Evolutionary conservation across 345 rosid species (phyloP), one percentile per base, ranked within the genome.

Genomic region (Syzygium aromaticum): DNA sequence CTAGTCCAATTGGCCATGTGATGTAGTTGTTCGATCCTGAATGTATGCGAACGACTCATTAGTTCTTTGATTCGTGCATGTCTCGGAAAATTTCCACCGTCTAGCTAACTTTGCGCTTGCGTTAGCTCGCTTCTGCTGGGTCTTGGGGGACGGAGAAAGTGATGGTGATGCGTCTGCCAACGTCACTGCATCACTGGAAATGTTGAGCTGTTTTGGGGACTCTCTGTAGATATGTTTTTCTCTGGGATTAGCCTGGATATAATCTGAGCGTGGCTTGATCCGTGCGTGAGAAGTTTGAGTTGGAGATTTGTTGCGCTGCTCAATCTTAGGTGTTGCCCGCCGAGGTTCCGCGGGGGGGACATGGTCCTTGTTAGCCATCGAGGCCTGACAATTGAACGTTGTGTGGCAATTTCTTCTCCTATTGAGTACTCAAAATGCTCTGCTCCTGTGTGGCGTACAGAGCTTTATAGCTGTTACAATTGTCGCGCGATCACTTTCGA

Each of bases 241-340:
- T 8, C 16, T 4, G 43, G 30, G 43, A 43, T 30, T 17, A 4
- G 80, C 33, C 46, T 33, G 46, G 46, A 67, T 67, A 67, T 67
- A 33, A 8, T 67, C 46, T 8, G 80, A 67, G 43, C 46, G 33
- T 33, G 80, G 80, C 80, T 19, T 67, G 80, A 67, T 67, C 14
- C 46, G 46, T 33, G 46, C 19, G 80, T 21, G 23, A 0, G 78
- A 38, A 67, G 43, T 33, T 67, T 33, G 9, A 67, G 78, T 33
- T 33, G 23, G 80, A 67, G 46, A 33, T 67, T 67, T 1, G 25
- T 61, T 67, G 80, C 5, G 1, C 80, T 67, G 46, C 12, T 33
- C 25, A 2, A 40, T 67, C 46, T 67, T 67, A 13, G 0, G 80
- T 17, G 25, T 33, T 17, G 46, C 0, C 0, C 0, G 3, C 3